Percentiles rank a stretch among this genome's conserved stretches.
Conservation (phyloP, 2,329 filamentous ascomycete species). For the Metarhizium sp. region DNA sequence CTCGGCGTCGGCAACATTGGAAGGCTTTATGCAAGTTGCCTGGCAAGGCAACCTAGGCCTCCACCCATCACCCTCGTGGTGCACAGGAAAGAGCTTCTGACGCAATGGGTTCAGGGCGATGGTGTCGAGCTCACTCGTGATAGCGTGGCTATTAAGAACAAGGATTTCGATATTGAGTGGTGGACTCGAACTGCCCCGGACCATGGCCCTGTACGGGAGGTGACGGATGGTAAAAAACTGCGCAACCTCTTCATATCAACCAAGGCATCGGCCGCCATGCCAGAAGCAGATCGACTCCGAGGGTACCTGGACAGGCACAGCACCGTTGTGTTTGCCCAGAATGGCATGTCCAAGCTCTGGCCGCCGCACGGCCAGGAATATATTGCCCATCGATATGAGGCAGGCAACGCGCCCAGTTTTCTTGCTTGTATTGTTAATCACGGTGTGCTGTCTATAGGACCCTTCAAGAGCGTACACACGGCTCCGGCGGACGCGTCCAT, state of each 20-base stretch:
- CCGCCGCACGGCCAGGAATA: constrained; percentile 40
- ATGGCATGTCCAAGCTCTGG: constrained; percentile 69
- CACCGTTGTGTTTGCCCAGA: constrained; percentile 79
- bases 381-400: constrained; percentile 28
- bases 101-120: constrained; percentile 33
- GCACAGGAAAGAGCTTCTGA: constrained; percentile 44
- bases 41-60: constrained; percentile 48
- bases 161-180: constrained; percentile 42
- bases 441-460: constrained; percentile 40
- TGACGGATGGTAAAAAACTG: constrained; percentile 37
- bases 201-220: constrained; percentile 27
- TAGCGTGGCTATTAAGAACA: constrained; percentile 19
- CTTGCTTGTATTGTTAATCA: constrained; percentile 56
- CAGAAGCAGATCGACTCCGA: constrained; percentile 48
- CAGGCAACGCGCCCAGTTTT: constrained; percentile 50
- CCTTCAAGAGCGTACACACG: constrained; percentile 44
- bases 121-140: constrained; percentile 36
- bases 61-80: constrained; percentile 78
- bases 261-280: constrained; percentile 61
- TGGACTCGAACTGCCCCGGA: constrained; percentile 38
- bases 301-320: constrained; percentile 53
- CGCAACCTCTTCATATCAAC: constrained; percentile 68
- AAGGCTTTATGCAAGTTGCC: constrained; percentile 63
- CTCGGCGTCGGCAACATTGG: constrained; percentile 77
- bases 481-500: constrained; percentile 38